Evolutionary conservation across 768 basidiomycete genomes (phyloP).

Genomic region (Mycena crocata): DNA sequence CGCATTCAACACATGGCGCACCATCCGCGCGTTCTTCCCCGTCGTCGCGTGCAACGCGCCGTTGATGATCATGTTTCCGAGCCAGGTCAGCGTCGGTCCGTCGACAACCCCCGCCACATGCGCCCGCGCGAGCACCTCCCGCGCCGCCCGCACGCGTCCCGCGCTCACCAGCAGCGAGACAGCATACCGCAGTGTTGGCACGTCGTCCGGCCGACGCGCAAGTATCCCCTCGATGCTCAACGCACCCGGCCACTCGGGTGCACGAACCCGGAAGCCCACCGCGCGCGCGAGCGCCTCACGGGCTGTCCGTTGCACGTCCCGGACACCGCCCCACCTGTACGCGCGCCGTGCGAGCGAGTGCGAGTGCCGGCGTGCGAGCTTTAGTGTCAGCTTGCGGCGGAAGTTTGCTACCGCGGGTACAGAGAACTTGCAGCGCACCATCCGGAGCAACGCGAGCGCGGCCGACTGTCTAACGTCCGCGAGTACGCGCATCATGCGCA

Average conservation of each 20-base stretch:
- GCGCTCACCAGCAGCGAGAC: constrained; percentile 54
- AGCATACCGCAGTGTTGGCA: constrained; percentile 46
- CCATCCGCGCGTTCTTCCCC: constrained; percentile 55
- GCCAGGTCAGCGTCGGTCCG: constrained; percentile 47
- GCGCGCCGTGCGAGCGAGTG: constrained; percentile 39
- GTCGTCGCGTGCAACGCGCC: constrained; percentile 47
- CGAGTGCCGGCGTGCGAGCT: constrained; percentile 48
- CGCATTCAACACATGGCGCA: constrained; percentile 55
- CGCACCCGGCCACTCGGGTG: constrained; percentile 31
- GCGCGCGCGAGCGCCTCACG: constrained; percentile 41
- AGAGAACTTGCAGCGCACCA: constrained; percentile 34
- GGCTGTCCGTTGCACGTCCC: constrained; percentile 25
- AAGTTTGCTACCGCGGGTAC: constrained; percentile 40
- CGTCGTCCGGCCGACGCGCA: constrained; percentile 38
- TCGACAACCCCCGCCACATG: constrained; percentile 43
- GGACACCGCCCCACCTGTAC: constrained; percentile 25
- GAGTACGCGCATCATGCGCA: constrained; percentile 53
- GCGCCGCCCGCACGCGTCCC: constrained; percentile 57
- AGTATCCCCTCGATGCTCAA: constrained; percentile 40
- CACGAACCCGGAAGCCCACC: constrained; percentile 38
- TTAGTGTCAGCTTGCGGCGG: constrained; percentile 45
- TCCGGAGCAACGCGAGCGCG: constrained; percentile 46
- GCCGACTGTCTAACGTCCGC: constrained; percentile 53
- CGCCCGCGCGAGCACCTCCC: constrained; percentile 50
- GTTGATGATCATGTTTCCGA: constrained; percentile 71